Evolutionary conservation across 169 alveolate species (phyloP).

Genomic region (Cyclospora cayetanensis): DNA sequence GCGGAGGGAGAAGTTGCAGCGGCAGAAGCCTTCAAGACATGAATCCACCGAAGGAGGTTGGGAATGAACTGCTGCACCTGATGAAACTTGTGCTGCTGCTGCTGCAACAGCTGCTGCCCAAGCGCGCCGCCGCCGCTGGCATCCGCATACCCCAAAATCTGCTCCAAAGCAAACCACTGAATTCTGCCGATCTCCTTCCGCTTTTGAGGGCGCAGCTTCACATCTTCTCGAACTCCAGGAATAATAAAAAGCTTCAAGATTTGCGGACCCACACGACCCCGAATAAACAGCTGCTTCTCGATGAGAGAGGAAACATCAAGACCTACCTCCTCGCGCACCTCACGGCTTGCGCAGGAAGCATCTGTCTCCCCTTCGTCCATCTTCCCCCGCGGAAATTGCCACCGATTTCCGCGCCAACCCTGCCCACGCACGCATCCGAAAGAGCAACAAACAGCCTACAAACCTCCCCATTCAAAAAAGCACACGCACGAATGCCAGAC

Average conservation of each 20-base stretch:
- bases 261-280: conserved; percentile 83
- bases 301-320: conserved; percentile 84
- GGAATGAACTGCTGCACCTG: conserved; percentile 63
- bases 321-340: conserved; percentile 94
- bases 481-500: background rate
- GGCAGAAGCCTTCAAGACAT: background rate
- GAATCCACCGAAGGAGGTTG: conserved; percentile 41
- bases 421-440: conserved; percentile 77
- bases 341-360: conserved; percentile 94
- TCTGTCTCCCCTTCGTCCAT: conserved; percentile 93
- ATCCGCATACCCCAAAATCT: conserved; percentile 70
- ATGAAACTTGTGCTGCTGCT: background rate
- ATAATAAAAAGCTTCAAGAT: conserved; percentile 85
- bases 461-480: background rate
- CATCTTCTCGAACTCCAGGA: conserved; percentile 88
- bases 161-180: conserved; percentile 83
- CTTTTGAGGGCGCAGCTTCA: conserved; percentile 82
- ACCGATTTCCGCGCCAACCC: conserved; percentile 87
- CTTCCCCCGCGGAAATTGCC: conserved; percentile 96
- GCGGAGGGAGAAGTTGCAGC: background rate
- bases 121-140: background rate
- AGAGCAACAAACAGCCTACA: background rate
- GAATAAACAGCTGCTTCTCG: conserved; percentile 82
- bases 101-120: background rate
- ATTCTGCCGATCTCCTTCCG: conserved; percentile 87